These are phyloP conservation scores for Globisporangium lucens DNA, from an alignment of 352 stramenopile species.

Conservation along the genomic window DNA sequence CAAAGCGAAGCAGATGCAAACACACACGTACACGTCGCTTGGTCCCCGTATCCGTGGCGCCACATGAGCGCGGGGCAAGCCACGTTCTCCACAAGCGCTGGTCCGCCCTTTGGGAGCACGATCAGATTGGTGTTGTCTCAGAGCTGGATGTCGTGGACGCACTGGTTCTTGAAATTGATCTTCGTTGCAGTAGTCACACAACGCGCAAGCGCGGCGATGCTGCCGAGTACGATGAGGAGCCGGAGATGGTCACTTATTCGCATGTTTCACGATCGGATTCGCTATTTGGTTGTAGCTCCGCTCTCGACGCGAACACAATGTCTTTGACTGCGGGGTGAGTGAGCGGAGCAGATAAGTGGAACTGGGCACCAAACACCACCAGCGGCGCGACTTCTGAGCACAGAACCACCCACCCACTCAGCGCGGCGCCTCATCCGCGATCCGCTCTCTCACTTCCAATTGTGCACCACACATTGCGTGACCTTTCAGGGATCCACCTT, in stretches of 20 bases:
- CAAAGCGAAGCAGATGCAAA: neutral
- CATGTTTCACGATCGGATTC: neutral
- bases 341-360: neutral
- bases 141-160: conserved; percentile 24
- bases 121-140: conserved; percentile 28
- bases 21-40: conserved; percentile 27
- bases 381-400: neutral
- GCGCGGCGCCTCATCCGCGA: neutral
- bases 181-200: conserved; percentile 7
- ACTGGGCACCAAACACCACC: neutral
- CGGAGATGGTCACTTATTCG: neutral
- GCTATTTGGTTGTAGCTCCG: neutral
- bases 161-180: conserved; percentile 33
- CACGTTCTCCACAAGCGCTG: conserved; percentile 15
- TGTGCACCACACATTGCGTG: neutral
- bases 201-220: neutral
- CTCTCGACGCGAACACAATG: neutral
- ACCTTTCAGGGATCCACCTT: neutral
- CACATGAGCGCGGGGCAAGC: conserved; percentile 26
- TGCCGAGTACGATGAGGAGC: neutral
- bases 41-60: conserved; percentile 26
- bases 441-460: neutral
- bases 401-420: neutral
- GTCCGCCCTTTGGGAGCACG: conserved; percentile 16
- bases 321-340: neutral